Percentiles rank a stretch among this genome's conserved stretches.
Conservation (phyloP, 305 asterid genomes). For the Vinca major region DNA sequence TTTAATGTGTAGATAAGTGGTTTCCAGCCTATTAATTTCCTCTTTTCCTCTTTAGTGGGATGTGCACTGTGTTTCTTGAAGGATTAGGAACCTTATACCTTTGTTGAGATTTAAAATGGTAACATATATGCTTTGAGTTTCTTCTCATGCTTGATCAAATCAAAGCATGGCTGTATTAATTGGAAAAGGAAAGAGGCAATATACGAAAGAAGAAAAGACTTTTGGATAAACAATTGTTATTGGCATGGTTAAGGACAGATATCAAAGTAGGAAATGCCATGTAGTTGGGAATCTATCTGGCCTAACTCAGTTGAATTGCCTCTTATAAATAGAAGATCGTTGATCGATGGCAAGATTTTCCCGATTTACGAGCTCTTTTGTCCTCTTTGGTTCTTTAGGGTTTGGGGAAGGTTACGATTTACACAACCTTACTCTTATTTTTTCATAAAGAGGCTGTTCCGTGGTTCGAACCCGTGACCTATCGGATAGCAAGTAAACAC, state of each 20-base stretch:
- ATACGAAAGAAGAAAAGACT: background rate
- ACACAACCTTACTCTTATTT: no score
- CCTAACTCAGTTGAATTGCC: background rate
- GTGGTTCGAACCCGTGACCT: no score
- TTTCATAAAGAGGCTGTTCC: no score
- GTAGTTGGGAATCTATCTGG: background rate
- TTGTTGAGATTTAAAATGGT: background rate
- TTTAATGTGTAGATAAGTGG: background rate
- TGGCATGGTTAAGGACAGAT: background rate
- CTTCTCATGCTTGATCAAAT: background rate
- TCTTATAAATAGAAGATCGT: background rate
- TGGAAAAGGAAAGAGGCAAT: background rate
- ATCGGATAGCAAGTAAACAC: no score
- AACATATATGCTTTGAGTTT: background rate
- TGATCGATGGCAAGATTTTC: background rate
- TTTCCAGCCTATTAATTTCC: background rate
- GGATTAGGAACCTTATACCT: background rate
- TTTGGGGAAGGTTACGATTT: no score
- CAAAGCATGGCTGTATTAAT: background rate
- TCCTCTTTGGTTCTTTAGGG: no score
- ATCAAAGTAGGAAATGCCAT: background rate
- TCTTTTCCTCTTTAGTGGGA: background rate
- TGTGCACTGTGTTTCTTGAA: background rate
- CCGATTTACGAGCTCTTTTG: background rate
- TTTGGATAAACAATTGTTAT: background rate